These are phyloP conservation scores for Sporothrix pseudoabietina DNA, from an alignment of 2,329 filamentous ascomycete species.

Conservation along the genomic window DNA sequence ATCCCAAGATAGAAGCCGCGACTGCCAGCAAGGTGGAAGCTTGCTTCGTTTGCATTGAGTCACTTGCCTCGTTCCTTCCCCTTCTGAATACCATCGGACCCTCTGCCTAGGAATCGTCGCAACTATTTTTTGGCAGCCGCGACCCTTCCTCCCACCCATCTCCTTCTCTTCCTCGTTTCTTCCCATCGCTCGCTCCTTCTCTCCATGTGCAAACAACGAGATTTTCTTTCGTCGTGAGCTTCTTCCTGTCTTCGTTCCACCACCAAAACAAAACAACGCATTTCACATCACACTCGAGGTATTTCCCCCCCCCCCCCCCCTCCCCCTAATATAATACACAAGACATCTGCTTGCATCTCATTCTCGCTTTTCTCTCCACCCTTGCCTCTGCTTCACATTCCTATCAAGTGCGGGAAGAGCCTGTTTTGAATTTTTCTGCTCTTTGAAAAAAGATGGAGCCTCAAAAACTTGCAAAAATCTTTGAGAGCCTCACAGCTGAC, in stretches of 20 bases:
- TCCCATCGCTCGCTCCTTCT: not conserved
- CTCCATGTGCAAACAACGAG: not conserved
- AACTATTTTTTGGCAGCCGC: not conserved
- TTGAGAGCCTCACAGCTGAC: not conserved
- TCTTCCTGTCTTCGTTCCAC: not conserved
- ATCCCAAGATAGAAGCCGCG: constrained; percentile 20
- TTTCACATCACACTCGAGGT: not conserved
- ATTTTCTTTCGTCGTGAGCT: not conserved
- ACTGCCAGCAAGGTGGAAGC: not conserved
- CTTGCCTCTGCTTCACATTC: not conserved
- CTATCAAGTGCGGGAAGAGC: not conserved
- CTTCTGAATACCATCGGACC: not conserved
- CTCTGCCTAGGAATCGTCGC: not conserved
- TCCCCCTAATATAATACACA: not conserved
- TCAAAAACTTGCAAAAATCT: not conserved
- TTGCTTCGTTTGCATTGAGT: constrained; percentile 9
- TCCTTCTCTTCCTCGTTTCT: not conserved
- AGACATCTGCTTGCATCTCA: not conserved
- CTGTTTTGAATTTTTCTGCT: not conserved
- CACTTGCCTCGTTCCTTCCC: constrained; percentile 25
- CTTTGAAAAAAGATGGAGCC: not conserved
- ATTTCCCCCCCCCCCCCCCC: not conserved
- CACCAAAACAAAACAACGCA: not conserved
- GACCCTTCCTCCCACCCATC: not conserved
- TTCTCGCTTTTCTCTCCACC: not conserved